These are phyloP conservation scores for Linnemannia elongata DNA, from an alignment of 192 early-diverging fungal genomes.

Conservation along the genomic window DNA sequence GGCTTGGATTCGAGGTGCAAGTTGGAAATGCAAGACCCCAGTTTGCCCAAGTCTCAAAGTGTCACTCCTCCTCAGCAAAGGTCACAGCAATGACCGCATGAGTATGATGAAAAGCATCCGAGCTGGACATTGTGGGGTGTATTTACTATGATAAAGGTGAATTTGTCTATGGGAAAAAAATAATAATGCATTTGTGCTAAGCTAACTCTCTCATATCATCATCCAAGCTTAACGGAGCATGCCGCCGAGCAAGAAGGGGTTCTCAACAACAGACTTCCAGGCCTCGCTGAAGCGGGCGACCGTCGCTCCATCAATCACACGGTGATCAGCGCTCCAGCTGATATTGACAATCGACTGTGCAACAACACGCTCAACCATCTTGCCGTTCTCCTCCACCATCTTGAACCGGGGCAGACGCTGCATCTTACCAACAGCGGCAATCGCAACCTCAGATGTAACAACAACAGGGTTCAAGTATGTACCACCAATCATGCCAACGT, in stretches of 20 bases:
- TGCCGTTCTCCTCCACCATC: slow-evolving; percentile 66
- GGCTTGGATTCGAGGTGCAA: background rate
- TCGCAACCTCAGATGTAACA: slow-evolving; percentile 89
- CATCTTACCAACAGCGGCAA: slow-evolving; percentile 90
- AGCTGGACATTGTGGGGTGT: background rate
- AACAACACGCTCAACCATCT: slow-evolving; percentile 75
- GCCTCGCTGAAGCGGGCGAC: slow-evolving; percentile 89
- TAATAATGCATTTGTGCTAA: background rate
- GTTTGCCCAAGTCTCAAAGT: background rate
- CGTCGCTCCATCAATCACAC: slow-evolving; percentile 96
- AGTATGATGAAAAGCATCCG: background rate
- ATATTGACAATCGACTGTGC: slow-evolving; percentile 81
- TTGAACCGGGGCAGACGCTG: slow-evolving; percentile 89
- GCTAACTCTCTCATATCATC: background rate
- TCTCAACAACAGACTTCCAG: slow-evolving; percentile 91
- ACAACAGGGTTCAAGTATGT: slow-evolving; percentile 90
- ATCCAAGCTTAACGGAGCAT: slow-evolving; percentile 61
- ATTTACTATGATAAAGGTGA: background rate
- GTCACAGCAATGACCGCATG: background rate
- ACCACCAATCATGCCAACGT: slow-evolving; percentile 96
- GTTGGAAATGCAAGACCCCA: background rate
- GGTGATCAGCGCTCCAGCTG: slow-evolving; percentile 96
- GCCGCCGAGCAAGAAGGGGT: slow-evolving; percentile 82
- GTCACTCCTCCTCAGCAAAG: background rate
- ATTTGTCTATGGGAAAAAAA: slow-evolving; percentile 1